phyloP scores from a whole-genome alignment of 768 basidiomycete genomes.

The Dacryopinax spathularia region DNA sequence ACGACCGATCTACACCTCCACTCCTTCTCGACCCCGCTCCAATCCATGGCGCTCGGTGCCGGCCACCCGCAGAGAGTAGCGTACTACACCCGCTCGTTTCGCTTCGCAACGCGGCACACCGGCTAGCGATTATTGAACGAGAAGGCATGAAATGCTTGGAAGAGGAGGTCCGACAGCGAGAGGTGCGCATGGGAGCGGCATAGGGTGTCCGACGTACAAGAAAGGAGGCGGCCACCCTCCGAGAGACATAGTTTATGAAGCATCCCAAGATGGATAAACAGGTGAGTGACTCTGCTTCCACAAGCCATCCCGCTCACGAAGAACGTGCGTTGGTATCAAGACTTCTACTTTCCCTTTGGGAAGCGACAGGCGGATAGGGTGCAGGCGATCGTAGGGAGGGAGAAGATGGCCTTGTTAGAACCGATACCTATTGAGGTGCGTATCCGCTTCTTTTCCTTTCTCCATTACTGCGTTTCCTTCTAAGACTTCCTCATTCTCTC shows the following conservation, averaged over 20 bases:
- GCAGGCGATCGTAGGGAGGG: conserved; percentile 34
- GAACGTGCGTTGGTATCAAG: conserved; percentile 47
- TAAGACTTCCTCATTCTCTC: no score
- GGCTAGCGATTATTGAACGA: conserved; percentile 47
- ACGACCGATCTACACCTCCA: conserved; percentile 86
- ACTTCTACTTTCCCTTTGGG: conserved; percentile 70
- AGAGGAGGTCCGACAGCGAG: conserved; percentile 56
- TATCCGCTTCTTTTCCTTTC: neutral
- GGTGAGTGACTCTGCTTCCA: conserved; percentile 27
- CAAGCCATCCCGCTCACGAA: neutral
- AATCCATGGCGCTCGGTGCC: conserved; percentile 84
- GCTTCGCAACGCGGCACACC: conserved; percentile 63
- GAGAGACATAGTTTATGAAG: conserved; percentile 71
- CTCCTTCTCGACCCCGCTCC: conserved; percentile 47
- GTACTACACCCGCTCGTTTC: conserved; percentile 74
- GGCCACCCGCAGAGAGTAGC: conserved; percentile 72
- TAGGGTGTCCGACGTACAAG: conserved; percentile 70
- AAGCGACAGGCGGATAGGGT: conserved; percentile 53
- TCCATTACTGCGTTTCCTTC: no score
- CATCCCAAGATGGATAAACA: conserved; percentile 49
- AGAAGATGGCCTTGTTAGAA: conserved; percentile 56
- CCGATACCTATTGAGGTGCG: conserved; percentile 87
- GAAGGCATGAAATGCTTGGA: conserved; percentile 49
- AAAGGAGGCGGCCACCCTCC: conserved; percentile 54
- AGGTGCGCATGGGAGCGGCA: conserved; percentile 81